Evolutionary conservation across 2,329 filamentous ascomycete species (phyloP), one percentile per base, ranked within the genome.

Genomic region (Tolypocladium endophyticum): DNA sequence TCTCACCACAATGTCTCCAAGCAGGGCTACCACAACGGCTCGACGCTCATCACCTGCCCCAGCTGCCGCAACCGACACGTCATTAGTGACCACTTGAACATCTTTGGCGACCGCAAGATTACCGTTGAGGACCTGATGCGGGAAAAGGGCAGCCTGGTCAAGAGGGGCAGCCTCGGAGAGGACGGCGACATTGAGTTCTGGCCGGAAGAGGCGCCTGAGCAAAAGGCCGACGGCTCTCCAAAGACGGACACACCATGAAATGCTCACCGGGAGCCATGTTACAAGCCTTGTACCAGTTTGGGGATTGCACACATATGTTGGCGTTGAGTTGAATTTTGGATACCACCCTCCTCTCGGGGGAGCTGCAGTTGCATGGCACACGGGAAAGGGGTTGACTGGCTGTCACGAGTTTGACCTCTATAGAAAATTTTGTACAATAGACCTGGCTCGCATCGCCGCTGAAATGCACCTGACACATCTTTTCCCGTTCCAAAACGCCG

Each of bases 131-230:
- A 93, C 62, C 74, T 97, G 56, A 83, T 94, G 76, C 78, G 80
- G 61, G 86, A 91, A 64, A 88, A 88, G 69, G 93, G 92, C 6
- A 82, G 86, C 64, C 74, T 89, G 1, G 81, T 93, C 61, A 89
- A 87, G 77, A 84, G 84, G 62, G 88, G 90, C 23, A 84, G 82
- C 35, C 70, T 92, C 38, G 85, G 88, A 57, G 83, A 86, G 64
- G 87, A 92, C 65, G 91, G 90, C n/a, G 89, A 96, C 70, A 77
- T 97, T 55, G 93, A 97, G 72, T 94, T 97, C 66, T 96, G 92
- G 88, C 87, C 89, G 36, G 90, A 96, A 64, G 85, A 86, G 20
- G 75, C 58, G 56, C 62, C 70, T 57, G 63, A 63, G 50, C 20
- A 7, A 20, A 33, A 53, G 50, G 50, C 30, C 14, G 30, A 36